phyloP scores from a whole-genome alignment of 2,329 filamentous ascomycete species.

The Cryphonectria parasitica region DNA sequence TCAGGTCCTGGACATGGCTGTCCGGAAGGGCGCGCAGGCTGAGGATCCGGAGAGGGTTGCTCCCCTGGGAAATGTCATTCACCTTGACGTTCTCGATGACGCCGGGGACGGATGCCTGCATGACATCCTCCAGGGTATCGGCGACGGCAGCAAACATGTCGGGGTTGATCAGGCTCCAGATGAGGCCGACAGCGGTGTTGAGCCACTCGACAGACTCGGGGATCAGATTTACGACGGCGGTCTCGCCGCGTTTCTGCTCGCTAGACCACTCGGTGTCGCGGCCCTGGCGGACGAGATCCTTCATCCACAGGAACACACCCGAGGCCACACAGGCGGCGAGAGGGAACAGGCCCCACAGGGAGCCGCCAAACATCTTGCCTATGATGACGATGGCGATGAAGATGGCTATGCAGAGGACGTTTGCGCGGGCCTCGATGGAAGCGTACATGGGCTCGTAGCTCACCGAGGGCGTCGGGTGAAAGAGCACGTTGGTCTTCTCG shows the following conservation, averaged over 20 bases:
- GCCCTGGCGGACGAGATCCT: conserved; percentile 82
- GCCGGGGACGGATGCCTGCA: conserved; percentile 91
- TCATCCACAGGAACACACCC: conserved; percentile 86
- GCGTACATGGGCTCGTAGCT: conserved; percentile 89
- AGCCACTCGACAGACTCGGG: conserved; percentile 96
- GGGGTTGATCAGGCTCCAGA: conserved; percentile 92
- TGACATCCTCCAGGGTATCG: conserved; percentile 67
- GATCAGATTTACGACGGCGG: conserved; percentile 83
- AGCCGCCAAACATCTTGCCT: conserved; percentile 79
- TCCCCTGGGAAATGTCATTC: conserved; percentile 92
- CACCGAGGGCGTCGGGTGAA: conserved; percentile 89
- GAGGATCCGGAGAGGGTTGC: conserved; percentile 85
- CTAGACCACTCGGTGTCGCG: conserved; percentile 85
- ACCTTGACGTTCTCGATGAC: conserved; percentile 94
- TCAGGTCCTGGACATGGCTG: conserved; percentile 77
- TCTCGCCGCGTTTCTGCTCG: conserved; percentile 83
- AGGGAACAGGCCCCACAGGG: conserved; percentile 75
- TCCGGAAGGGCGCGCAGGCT: conserved; percentile 87
- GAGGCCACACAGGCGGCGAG: conserved; percentile 72
- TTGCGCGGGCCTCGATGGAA: conserved; percentile 74
- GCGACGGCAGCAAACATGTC: conserved; percentile 77
- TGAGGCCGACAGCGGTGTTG: conserved; percentile 81
- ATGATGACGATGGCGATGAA: conserved; percentile 75
- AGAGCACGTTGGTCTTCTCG: conserved; percentile 94
- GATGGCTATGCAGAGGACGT: conserved; percentile 69